Evolutionary conservation across 148 eudicot genomes (phyloP).

Genomic region (Fagopyrum tataricum): DNA sequence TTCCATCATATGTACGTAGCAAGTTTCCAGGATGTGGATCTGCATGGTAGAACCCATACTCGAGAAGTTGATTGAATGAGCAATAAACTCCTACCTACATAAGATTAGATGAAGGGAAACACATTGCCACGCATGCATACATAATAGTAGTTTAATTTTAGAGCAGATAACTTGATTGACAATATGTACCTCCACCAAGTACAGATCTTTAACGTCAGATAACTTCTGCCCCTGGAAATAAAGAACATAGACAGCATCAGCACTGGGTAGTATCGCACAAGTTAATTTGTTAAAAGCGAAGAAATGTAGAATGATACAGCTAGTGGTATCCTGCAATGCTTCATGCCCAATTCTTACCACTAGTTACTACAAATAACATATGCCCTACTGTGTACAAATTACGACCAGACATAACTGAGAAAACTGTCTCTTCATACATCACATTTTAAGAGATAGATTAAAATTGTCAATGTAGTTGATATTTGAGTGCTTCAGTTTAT

Average conservation of each 20-base stretch:
- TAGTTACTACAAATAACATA: not conserved
- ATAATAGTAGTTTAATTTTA: not conserved
- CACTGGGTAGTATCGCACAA: not conserved
- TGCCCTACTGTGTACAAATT: not conserved
- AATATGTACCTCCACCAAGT: conserved; percentile 66
- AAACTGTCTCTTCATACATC: not conserved
- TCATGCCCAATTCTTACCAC: not conserved
- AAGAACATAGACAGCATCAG: not conserved
- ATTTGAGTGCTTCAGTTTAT: not conserved
- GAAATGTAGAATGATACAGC: not conserved
- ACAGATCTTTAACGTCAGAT: conserved; percentile 85
- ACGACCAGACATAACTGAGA: not conserved
- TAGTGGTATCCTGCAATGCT: not conserved
- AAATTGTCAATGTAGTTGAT: not conserved
- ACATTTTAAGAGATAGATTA: not conserved
- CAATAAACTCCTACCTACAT: conserved; percentile 93
- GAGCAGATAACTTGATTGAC: not conserved
- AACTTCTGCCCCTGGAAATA: conserved; percentile 67
- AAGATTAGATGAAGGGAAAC: conserved; percentile 10
- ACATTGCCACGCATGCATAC: conserved; percentile 1
- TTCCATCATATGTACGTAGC: conserved; percentile 83
- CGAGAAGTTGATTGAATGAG: conserved; percentile 95
- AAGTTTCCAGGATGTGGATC: conserved; percentile 99
- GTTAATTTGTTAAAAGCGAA: not conserved
- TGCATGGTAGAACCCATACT: conserved; percentile 94